Evolutionary conservation across 2,329 filamentous ascomycete species (phyloP).

Genomic region (Sporothrix phasma): DNA sequence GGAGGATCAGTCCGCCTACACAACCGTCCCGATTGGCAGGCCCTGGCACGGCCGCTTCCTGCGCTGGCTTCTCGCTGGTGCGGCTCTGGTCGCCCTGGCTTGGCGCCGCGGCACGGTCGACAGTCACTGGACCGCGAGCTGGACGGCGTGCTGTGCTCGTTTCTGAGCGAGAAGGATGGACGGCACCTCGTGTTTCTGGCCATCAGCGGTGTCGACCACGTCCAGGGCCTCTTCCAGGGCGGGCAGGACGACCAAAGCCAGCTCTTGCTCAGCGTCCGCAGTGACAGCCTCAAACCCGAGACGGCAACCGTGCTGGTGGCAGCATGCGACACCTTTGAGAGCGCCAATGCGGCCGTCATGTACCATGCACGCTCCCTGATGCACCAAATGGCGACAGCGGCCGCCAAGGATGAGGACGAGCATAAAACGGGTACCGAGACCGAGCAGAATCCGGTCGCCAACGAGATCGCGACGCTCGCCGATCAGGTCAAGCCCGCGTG

Average conservation of each 20-base stretch:
- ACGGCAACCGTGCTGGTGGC: conserved; percentile 58
- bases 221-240: conserved; percentile 59
- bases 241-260: conserved; percentile 34
- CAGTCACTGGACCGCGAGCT: conserved; percentile 51
- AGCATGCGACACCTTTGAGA: conserved; percentile 61
- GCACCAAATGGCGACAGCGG: conserved; percentile 29
- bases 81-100: conserved; percentile 74
- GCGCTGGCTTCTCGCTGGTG: conserved; percentile 74
- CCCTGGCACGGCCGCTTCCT: conserved; percentile 36
- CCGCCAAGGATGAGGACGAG: background rate
- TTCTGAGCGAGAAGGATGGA: conserved; percentile 56
- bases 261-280: conserved; percentile 62
- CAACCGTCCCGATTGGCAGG: conserved; percentile 48
- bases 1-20: conserved; percentile 40
- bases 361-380: conserved; percentile 72
- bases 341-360: conserved; percentile 69
- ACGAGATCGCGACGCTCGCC: conserved; percentile 36
- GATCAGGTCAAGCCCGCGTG: conserved; percentile 51
- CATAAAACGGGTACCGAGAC: no score
- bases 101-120: conserved; percentile 77
- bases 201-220: conserved; percentile 62
- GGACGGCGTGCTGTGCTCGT: conserved; percentile 68
- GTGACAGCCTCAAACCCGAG: conserved; percentile 51
- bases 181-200: conserved; percentile 68
- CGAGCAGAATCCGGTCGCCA: background rate